Conservation (phyloP, 202 grass and related monocot species). For the Schoenoplectus tabernaemontani region DNA sequence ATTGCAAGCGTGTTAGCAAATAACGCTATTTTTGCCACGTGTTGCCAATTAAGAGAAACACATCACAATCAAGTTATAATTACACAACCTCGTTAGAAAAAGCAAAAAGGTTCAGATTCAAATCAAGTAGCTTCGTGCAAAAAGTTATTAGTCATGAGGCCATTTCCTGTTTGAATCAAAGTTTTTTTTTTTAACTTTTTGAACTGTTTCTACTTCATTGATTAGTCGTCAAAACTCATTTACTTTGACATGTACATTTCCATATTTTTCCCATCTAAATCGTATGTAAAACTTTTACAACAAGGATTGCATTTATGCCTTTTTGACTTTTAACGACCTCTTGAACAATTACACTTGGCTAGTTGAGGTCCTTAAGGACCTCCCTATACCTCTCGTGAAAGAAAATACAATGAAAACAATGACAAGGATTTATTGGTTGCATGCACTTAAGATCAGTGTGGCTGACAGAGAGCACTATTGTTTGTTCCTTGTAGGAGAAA, state of each 20-base stretch:
- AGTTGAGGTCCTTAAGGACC: background rate
- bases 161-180: background rate
- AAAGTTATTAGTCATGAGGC: background rate
- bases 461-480: background rate
- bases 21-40: background rate
- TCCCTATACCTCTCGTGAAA: background rate
- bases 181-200: background rate
- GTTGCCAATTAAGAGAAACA: background rate
- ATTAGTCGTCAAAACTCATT: background rate
- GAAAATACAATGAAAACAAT: background rate
- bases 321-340: background rate
- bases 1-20: background rate
- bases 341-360: background rate
- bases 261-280: background rate
- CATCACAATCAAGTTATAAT: background rate
- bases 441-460: background rate
- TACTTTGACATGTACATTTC: background rate
- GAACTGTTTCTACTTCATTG: background rate
- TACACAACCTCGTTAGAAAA: background rate
- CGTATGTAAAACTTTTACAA: background rate
- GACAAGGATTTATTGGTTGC: background rate
- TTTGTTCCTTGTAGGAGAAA: slow-evolving; percentile 14
- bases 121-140: background rate
- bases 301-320: background rate
- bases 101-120: background rate